phyloP scores from a whole-genome alignment of 176 grass and related monocot genomes.

The Microstegium vimineum region DNA sequence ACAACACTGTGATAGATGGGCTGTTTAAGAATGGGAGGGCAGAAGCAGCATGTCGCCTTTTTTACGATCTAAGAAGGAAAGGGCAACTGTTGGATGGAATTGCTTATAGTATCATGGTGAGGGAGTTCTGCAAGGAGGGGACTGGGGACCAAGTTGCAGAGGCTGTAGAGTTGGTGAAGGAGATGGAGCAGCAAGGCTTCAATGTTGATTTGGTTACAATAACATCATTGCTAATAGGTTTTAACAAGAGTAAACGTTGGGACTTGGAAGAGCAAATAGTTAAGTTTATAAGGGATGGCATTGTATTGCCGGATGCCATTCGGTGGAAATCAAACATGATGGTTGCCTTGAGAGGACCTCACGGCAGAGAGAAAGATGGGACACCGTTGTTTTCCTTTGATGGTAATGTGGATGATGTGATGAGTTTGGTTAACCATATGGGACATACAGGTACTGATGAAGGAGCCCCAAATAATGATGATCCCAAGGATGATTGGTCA shows the following conservation, averaged over 20 bases:
- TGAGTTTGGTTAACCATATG: constrained; percentile 52
- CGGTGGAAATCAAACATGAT: constrained; percentile 85
- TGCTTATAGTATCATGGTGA: constrained; percentile 81
- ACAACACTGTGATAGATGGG: constrained; percentile 81
- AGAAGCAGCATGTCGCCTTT: constrained; percentile 64
- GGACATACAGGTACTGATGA: constrained; percentile 28
- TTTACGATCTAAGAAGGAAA: constrained; percentile 81
- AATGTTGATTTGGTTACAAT: constrained; percentile 82
- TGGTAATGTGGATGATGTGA: constrained; percentile 56
- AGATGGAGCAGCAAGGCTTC: constrained; percentile 83
- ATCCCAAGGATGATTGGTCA: constrained; percentile 78
- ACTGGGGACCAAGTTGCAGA: constrained; percentile 52
- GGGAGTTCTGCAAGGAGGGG: constrained; percentile 68
- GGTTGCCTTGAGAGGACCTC: constrained; percentile 55
- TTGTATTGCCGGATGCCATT: constrained; percentile 53
- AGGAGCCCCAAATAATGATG: constrained; percentile 31
- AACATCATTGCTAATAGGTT: constrained; percentile 71
- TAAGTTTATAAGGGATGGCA: constrained; percentile 61
- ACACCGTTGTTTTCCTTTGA: constrained; percentile 59
- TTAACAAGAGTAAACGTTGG: constrained; percentile 61
- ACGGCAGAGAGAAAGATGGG: constrained; percentile 69
- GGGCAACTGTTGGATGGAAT: constrained; percentile 71
- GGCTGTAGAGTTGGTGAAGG: constrained; percentile 69
- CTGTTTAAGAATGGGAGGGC: constrained; percentile 77
- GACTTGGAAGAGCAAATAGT: constrained; percentile 76